phyloP scores from a whole-genome alignment of 768 basidiomycete genomes.

The Boletus reticuloceps region DNA sequence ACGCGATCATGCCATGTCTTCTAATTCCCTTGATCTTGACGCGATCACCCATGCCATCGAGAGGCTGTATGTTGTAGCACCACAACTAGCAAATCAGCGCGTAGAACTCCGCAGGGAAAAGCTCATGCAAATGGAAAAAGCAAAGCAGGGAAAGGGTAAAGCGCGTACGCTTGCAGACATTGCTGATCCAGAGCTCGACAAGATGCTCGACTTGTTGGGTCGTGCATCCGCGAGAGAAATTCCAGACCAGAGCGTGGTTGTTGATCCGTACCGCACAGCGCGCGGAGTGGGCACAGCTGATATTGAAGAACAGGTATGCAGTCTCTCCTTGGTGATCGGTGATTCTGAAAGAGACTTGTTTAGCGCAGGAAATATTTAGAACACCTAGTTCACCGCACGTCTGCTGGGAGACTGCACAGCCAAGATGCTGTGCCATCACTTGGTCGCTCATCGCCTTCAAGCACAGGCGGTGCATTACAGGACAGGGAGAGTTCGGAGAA shows the following conservation, averaged over 20 bases:
- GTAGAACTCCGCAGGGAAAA: conserved; percentile 82
- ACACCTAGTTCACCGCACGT: conserved; percentile 66
- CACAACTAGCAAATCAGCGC: conserved; percentile 88
- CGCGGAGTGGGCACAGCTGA: conserved; percentile 51
- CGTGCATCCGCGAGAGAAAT: conserved; percentile 68
- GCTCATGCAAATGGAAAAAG: conserved; percentile 70
- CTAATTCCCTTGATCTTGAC: conserved; percentile 75
- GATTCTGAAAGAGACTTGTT: conserved; percentile 5
- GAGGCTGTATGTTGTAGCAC: conserved; percentile 78
- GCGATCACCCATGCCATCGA: conserved; percentile 86
- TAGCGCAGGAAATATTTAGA: conserved; percentile 78
- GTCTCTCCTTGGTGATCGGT: background rate
- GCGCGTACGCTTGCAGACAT: conserved; percentile 38
- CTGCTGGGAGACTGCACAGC: conserved; percentile 67
- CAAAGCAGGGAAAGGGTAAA: conserved; percentile 52
- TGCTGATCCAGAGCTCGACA: conserved; percentile 53
- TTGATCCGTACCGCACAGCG: conserved; percentile 60
- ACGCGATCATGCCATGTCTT: background rate
- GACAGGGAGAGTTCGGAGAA: background rate
- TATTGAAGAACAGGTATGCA: conserved; percentile 61
- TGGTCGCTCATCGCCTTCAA: conserved; percentile 28
- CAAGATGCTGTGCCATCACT: conserved; percentile 67
- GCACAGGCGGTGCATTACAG: background rate
- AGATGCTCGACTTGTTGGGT: conserved; percentile 67
- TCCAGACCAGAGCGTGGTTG: conserved; percentile 64